These are phyloP conservation scores for Globisporangium rhizosaccharum DNA, from an alignment of 352 stramenopile genomes.

Conservation along the genomic window DNA sequence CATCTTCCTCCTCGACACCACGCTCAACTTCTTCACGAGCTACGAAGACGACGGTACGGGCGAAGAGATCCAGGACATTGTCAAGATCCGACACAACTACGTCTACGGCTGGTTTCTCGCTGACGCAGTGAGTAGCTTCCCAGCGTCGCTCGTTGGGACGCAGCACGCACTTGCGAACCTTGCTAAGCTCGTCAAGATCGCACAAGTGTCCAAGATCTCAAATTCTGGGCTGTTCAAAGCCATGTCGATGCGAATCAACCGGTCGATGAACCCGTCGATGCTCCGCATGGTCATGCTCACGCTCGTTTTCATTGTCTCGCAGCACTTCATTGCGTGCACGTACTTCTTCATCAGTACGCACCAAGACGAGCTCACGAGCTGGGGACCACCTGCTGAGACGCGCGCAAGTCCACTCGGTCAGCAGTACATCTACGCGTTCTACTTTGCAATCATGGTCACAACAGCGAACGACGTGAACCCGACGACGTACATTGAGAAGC, in stretches of 20 bases:
- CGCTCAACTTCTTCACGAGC: constrained; percentile 60
- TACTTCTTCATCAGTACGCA: constrained; percentile 59
- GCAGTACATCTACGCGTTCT: constrained; percentile 52
- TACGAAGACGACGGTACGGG: constrained; percentile 56
- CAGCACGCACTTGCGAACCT: constrained; percentile 31
- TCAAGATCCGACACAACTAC: constrained; percentile 51
- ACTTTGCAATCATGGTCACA: constrained; percentile 67
- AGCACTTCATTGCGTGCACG: constrained; percentile 73
- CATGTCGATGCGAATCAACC: constrained; percentile 40
- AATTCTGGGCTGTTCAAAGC: constrained; percentile 39
- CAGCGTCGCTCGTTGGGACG: constrained; percentile 29
- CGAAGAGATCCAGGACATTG: constrained; percentile 54
- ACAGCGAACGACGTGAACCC: constrained; percentile 60
- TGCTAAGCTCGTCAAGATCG: constrained; percentile 52
- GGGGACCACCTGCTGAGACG: constrained; percentile 27
- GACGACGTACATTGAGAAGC: constrained; percentile 43
- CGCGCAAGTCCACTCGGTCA: constrained; percentile 25
- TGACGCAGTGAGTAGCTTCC: constrained; percentile 53
- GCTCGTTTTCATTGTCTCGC: constrained; percentile 58
- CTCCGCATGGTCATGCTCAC: constrained; percentile 66
- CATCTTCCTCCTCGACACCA: constrained; percentile 50
- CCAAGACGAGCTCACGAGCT: constrained; percentile 36
- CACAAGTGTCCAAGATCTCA: constrained; percentile 46
- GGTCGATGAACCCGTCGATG: constrained; percentile 61
- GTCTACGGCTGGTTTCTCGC: constrained; percentile 47